phyloP scores from a whole-genome alignment of 2,329 filamentous ascomycete genomes.

The Xenosphaeropsis pyriputrescens region DNA sequence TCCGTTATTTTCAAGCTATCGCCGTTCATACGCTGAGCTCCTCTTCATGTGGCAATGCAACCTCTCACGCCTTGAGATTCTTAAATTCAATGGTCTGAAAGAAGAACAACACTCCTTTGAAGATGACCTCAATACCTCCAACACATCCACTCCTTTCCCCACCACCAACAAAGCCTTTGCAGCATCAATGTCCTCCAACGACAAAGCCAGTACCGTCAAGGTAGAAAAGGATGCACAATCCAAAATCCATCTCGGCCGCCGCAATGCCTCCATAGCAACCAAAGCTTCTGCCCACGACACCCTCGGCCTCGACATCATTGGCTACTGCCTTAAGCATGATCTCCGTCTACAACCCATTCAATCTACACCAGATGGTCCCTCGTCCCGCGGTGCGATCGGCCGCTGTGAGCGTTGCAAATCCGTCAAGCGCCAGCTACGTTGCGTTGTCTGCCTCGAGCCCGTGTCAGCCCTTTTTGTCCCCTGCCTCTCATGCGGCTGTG shows the following conservation, averaged over 20 bases:
- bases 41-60: conserved; percentile 52
- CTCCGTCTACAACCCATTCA: conserved; percentile 43
- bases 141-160: conserved; percentile 6
- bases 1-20: conserved; percentile 40
- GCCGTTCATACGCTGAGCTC: conserved; percentile 53
- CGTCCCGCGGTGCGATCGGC: conserved; percentile 30
- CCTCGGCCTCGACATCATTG: conserved; percentile 46
- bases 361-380: conserved; percentile 12
- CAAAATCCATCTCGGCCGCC: conserved; percentile 41
- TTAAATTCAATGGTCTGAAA: conserved; percentile 53
- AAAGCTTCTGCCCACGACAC: conserved; percentile 25
- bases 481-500: conserved; percentile 48
- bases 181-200: conserved; percentile 12
- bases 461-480: conserved; percentile 43
- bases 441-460: conserved; percentile 47
- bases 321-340: conserved; percentile 47
- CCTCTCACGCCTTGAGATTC: conserved; percentile 46
- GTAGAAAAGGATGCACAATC: conserved; percentile 20
- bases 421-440: conserved; percentile 40
- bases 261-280: conserved; percentile 34
- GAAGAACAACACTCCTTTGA: conserved; percentile 20
- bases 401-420: conserved; percentile 33
- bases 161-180: conserved; percentile 14
- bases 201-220: conserved; percentile 7
- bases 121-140: conserved; percentile 11